These are phyloP conservation scores for Candida quercuum DNA, from an alignment of 805 yeast genomes.

Conservation along the genomic window DNA sequence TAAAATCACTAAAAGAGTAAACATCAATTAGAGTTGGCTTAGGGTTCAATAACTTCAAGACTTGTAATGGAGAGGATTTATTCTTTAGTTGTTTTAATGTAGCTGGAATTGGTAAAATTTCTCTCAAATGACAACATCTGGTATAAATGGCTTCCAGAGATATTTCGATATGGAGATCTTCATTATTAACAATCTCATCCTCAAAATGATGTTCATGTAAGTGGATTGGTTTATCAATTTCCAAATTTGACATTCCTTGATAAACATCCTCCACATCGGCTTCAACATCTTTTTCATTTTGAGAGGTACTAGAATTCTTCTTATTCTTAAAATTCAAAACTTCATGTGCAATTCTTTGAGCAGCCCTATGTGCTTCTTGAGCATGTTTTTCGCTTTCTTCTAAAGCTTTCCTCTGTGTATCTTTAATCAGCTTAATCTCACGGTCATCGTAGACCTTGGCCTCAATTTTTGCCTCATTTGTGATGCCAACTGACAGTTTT, in stretches of 20 bases:
- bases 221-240: constrained; percentile 71
- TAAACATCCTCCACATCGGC: constrained; percentile 18
- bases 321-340: constrained; percentile 40
- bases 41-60: constrained; percentile 76
- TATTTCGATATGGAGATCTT: constrained; percentile 19
- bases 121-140: constrained; percentile 88
- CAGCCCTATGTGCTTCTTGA: constrained; percentile 69
- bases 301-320: constrained; percentile 3
- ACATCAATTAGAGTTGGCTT: constrained; percentile 85
- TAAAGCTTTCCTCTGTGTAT: constrained; percentile 47
- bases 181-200: constrained; percentile 21
- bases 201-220: constrained; percentile 51
- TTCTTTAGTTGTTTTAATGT: constrained; percentile 77
- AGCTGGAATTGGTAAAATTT: constrained; percentile 88
- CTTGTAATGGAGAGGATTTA: constrained; percentile 67
- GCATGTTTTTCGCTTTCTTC: constrained; percentile 69
- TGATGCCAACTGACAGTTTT: constrained; percentile 62
- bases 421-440: constrained; percentile 53
- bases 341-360: constrained; percentile 64
- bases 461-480: constrained; percentile 35
- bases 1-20: constrained; percentile 81
- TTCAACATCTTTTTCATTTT: constrained; percentile 20
- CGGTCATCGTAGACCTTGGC: constrained; percentile 22
- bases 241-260: constrained; percentile 28
- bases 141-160: constrained; percentile 71